Evolutionary conservation across 768 basidiomycete genomes (phyloP).

Genomic region (Leucocoprinus leucothites): DNA sequence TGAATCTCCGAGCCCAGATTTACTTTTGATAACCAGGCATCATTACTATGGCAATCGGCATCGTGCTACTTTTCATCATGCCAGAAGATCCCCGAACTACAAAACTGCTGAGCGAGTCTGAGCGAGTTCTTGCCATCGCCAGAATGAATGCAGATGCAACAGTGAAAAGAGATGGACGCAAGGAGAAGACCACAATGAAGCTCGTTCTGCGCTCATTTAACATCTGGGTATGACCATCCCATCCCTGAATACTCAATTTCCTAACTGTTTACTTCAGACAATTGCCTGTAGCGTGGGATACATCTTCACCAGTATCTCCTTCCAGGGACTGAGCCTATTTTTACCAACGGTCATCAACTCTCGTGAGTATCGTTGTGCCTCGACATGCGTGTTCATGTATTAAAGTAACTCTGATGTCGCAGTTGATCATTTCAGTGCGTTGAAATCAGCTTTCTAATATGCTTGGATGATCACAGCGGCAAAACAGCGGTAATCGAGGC

Average conservation of each 20-base stretch:
- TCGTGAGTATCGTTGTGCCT: slow-evolving; percentile 27
- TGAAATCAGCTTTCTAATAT: not conserved
- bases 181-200: slow-evolving; percentile 13
- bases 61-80: slow-evolving; percentile 23
- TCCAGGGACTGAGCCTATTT: slow-evolving; percentile 41
- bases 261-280: slow-evolving; percentile 23
- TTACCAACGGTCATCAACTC: slow-evolving; percentile 45
- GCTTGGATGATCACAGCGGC: not conserved
- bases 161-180: slow-evolving; percentile 7
- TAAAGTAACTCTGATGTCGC: not conserved
- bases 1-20: not conserved
- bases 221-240: slow-evolving; percentile 11
- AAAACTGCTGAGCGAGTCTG: slow-evolving; percentile 24
- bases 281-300: slow-evolving; percentile 27
- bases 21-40: slow-evolving; percentile 22
- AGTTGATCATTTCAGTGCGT: slow-evolving; percentile 36
- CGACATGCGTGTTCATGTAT: not conserved
- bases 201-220: slow-evolving; percentile 15
- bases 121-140: slow-evolving; percentile 24
- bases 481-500: slow-evolving; percentile 37
- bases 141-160: slow-evolving; percentile 27
- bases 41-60: slow-evolving; percentile 25
- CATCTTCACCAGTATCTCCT: slow-evolving; percentile 37
- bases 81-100: slow-evolving; percentile 25
- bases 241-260: not conserved